Evolutionary conservation across 495 filamentous ascomycete genomes (phyloP), one percentile per base, ranked within the genome.

Genomic region (Talaromyces adpressus): DNA sequence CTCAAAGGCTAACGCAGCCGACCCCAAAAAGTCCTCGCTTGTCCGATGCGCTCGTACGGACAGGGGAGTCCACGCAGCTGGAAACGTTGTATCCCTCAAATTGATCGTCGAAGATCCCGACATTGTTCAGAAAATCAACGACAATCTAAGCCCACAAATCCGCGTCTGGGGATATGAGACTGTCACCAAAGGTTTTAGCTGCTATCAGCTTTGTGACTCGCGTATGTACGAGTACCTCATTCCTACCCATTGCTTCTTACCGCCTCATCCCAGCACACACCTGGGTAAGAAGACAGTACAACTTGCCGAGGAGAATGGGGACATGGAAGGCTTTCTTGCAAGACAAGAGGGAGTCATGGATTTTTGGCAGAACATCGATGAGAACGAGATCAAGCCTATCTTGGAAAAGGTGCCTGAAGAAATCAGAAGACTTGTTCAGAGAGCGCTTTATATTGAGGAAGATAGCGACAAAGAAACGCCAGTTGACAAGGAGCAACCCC

Each of bases 21-120:
- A 98, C 70, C 94, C 94, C 1, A 96, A 93, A 72, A 98, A 98
- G 74, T 97, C 93, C 6, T 90, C 91, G 16, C 84, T 98, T 57
- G 89, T 95, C 23, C 89, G 94, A 47, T 98, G 94, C 73, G 94
- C 94, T 11, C 83, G 94, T 41, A 98, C 94, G 4, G 94, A 98
- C 76, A 98, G 97, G 79, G 95, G 95, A 61, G 94, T 98, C 3
- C 95, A 98, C 72, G 94, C 94, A 2, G 95, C 94, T 2, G 94
- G 95, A 9, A 98, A 98, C 73, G 87, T 98, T 57, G 89, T 98
- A 39, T 97, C 92, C 5, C 78, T 98, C 63, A 98, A 98, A 75
- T 80, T 98, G 62, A 98, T 98, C 68, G 85, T 97, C 41, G 93
- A 97, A 72, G 95, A 98, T 66, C 79, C 84, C 3, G 86, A 95